These are phyloP conservation scores for Biancaea sappan DNA, from an alignment of 306 rosid species.

Conservation along the genomic window DNA sequence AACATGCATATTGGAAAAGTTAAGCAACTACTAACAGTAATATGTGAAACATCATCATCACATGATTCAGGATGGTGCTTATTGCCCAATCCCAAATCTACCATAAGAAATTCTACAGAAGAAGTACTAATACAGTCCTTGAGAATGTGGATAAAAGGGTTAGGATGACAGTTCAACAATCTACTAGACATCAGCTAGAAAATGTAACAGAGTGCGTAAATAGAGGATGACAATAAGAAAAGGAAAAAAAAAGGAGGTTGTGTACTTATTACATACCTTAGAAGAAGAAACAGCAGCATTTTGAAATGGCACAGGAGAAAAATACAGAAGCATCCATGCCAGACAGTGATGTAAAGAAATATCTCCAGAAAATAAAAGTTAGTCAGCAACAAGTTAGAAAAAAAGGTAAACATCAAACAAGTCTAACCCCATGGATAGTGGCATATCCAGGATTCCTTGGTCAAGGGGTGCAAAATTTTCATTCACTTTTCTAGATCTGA, in stretches of 20 bases:
- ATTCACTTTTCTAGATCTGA: too few species aligned
- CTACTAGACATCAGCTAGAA: constrained; percentile 5
- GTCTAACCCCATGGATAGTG: constrained; percentile 13
- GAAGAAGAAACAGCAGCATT: constrained; percentile 85
- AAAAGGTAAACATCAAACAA: constrained; percentile 15
- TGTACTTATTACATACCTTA: constrained; percentile 49
- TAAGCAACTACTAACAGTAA: constrained; percentile 6
- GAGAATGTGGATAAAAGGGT: constrained; percentile 17
- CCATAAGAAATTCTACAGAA: not conserved
- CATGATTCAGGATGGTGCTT: not conserved
- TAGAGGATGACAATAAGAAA: constrained; percentile 15
- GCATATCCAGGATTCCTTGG: too few species aligned
- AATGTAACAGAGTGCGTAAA: constrained; percentile 7
- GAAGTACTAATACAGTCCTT: not conserved
- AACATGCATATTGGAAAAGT: not conserved
- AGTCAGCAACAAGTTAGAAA: constrained; percentile 23
- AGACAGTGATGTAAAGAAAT: constrained; percentile 66
- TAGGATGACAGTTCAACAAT: constrained; percentile 22
- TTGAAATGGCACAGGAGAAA: constrained; percentile 82
- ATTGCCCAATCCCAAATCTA: not conserved
- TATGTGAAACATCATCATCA: not conserved
- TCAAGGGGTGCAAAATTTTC: too few species aligned
- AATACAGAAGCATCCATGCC: constrained; percentile 83
- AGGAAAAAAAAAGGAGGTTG: not conserved
- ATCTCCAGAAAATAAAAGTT: constrained; percentile 49